A percentile compares a stretch with the other conserved stretches of the same genome.
phyloP scores from a whole-genome alignment of 2,329 filamentous ascomycete genomes.

The Fusarium nodosum region DNA sequence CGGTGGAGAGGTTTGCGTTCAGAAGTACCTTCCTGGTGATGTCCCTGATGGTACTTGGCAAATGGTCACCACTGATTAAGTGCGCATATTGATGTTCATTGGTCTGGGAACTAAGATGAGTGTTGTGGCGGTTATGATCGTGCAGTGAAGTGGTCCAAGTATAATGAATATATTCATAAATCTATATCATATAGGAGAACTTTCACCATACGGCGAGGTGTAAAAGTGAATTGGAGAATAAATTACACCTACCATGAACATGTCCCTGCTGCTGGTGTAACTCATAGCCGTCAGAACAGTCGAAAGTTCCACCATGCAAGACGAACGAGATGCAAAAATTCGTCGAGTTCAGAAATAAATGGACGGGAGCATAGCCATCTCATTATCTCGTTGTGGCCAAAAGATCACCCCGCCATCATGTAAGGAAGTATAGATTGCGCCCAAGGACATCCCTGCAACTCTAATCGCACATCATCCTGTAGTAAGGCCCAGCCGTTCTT shows the following conservation, averaged over 20 bases:
- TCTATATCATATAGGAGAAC: rapidly evolving
- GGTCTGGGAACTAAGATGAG: not conserved
- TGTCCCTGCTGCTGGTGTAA: not conserved
- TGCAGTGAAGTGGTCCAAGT: not conserved
- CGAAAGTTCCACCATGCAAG: no score
- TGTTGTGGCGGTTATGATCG: not conserved
- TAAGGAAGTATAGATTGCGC: no score
- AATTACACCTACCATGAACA: not conserved
- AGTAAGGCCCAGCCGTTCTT: no score
- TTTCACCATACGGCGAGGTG: not conserved
- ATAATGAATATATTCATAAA: not conserved
- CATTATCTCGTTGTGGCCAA: no score
- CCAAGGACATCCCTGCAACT: no score
- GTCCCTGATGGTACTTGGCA: conserved; percentile 21
- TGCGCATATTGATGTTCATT: not conserved
- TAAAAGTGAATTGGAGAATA: no score
- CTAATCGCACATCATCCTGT: no score
- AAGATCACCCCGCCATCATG: no score
- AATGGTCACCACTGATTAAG: conserved; percentile 26
- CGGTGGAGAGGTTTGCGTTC: conserved; percentile 15
- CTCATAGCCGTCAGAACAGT: no score
- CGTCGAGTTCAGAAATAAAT: no score
- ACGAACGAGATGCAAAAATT: no score
- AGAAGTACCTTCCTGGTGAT: conserved; percentile 18
- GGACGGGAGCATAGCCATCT: no score